Evolutionary conservation across 140 eudicot genomes (phyloP).

Genomic region (Bidens hawaiensis): DNA sequence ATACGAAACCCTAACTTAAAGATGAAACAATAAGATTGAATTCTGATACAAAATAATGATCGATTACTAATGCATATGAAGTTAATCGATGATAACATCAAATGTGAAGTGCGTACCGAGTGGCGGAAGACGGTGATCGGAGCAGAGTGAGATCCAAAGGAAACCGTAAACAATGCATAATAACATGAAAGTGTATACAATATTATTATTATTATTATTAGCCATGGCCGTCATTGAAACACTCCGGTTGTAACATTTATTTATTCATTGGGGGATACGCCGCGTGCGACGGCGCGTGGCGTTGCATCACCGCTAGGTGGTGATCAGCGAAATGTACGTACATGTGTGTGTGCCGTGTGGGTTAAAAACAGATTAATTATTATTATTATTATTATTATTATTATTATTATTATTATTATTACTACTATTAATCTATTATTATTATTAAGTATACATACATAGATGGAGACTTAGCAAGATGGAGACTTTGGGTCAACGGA

Average conservation of each 20-base stretch:
- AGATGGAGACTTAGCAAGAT: too few relatives aligned
- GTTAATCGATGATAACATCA: not conserved
- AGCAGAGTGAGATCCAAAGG: conserved; percentile 23
- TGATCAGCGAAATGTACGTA: not conserved
- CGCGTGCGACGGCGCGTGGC: conserved; percentile 32
- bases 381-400: too few relatives aligned
- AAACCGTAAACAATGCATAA: conserved; percentile 13
- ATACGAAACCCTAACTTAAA: not conserved
- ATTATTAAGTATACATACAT: too few relatives aligned
- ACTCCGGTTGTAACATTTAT: not conserved
- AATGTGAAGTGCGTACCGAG: conserved; percentile 5
- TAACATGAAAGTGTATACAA: not conserved
- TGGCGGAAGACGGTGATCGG: not conserved
- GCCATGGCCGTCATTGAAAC: not conserved
- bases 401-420: too few relatives aligned
- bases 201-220: not conserved
- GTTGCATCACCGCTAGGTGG: conserved; percentile 3
- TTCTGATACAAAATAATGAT: not conserved
- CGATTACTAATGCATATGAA: not conserved
- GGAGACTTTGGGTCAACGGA: too few relatives aligned
- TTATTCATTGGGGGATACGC: not conserved
- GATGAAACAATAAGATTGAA: not conserved
- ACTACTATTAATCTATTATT: too few relatives aligned
- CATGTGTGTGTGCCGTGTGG: too few relatives aligned
- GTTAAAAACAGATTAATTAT: not conserved